Conservation (phyloP, 805 yeast genomes). For the Candida lessepsii region DNA sequence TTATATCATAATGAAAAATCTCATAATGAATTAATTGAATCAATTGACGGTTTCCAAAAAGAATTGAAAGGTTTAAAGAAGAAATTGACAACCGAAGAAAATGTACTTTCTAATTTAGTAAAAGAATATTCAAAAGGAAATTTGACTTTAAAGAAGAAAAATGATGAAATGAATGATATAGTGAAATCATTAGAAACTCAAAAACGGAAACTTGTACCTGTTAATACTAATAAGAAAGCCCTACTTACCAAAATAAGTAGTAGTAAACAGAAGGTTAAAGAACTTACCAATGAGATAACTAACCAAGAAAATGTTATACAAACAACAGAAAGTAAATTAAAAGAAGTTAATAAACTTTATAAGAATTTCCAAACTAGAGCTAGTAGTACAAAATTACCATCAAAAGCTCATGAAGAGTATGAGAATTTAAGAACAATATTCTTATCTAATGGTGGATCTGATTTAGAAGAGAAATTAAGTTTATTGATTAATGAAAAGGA, state of each 20-base stretch:
- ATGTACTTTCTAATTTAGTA: conserved; percentile 24
- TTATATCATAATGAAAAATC: conserved; percentile 57
- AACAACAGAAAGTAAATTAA: conserved; percentile 47
- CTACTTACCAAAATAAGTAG: conserved; percentile 45
- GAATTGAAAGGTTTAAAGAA: conserved; percentile 34
- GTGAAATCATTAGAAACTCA: conserved; percentile 42
- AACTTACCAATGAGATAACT: conserved; percentile 50
- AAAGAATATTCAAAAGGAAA: conserved; percentile 48
- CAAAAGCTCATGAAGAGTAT: conserved; percentile 56
- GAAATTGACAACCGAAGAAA: conserved; percentile 26
- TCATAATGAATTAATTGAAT: conserved; percentile 34
- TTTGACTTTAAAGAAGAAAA: conserved; percentile 40
- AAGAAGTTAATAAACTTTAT: conserved; percentile 36
- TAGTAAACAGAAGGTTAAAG: conserved; percentile 47
- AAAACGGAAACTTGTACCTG: conserved; percentile 56
- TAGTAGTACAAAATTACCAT: conserved; percentile 13
- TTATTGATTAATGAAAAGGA: conserved; percentile 44
- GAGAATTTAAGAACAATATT: conserved; percentile 55
- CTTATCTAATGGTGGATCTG: conserved; percentile 55
- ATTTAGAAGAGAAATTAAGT: conserved; percentile 50
- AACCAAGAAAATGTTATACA: conserved; percentile 47
- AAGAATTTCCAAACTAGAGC: conserved; percentile 29
- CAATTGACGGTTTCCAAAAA: conserved; percentile 29
- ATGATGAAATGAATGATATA: conserved; percentile 34
- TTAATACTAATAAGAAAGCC: conserved; percentile 55